phyloP scores from a whole-genome alignment of 2,329 filamentous ascomycete genomes.

The Didymella sp. region DNA sequence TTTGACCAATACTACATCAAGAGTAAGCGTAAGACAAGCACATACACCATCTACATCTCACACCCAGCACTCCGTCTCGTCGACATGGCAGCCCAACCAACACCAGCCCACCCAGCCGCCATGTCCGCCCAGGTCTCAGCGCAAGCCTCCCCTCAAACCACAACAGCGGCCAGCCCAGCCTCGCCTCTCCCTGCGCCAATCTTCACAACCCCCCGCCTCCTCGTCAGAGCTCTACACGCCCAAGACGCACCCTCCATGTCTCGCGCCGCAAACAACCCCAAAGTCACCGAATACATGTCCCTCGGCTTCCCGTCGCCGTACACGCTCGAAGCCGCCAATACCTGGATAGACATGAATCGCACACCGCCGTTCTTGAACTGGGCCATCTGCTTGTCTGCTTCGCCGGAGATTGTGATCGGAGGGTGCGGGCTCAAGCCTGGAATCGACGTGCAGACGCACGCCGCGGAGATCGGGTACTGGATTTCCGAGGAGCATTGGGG shows the following conservation, averaged over 20 bases:
- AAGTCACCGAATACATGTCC: constrained; percentile 47
- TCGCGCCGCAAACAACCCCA: constrained; percentile 39
- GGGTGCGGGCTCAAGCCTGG: constrained; percentile 49
- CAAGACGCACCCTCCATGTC: constrained; percentile 39
- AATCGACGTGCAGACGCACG: constrained; percentile 46
- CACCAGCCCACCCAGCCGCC: constrained; percentile 22
- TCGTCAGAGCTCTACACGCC: constrained; percentile 22
- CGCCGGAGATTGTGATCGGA: constrained; percentile 40
- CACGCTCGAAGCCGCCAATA: constrained; percentile 39
- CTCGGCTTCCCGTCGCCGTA: constrained; percentile 52
- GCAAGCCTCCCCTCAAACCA: not conserved
- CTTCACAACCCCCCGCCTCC: constrained; percentile 36
- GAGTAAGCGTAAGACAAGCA: not conserved
- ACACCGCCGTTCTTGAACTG: constrained; percentile 25
- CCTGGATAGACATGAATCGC: constrained; percentile 47
- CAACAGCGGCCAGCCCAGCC: not conserved
- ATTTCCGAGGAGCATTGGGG: constrained; percentile 49
- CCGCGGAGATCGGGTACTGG: constrained; percentile 55
- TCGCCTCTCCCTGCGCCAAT: constrained; percentile 40
- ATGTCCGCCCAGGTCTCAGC: constrained; percentile 19
- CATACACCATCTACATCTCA: not conserved
- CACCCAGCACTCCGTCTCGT: not conserved
- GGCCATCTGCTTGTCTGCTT: constrained; percentile 23
- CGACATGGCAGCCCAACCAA: constrained; percentile 29
- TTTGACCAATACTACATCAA: not conserved